Evolutionary conservation across 768 basidiomycete genomes (phyloP).

Genomic region (Tylopilus vinaceipallidus): DNA sequence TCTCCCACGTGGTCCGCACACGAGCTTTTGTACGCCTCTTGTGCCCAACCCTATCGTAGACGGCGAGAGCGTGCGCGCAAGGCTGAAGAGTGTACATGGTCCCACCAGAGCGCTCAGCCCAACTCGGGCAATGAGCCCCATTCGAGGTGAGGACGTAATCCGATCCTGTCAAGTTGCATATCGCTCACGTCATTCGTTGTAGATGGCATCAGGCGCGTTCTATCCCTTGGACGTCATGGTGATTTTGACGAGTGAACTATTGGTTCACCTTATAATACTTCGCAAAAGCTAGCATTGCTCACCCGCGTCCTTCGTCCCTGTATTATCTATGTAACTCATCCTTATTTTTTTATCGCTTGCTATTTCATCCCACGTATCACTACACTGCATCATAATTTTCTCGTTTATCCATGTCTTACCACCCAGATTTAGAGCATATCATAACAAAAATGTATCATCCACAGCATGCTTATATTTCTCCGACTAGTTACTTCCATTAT

Average conservation of each 20-base stretch:
- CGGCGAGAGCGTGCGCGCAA: slow-evolving; percentile 1
- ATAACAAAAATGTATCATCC: not conserved
- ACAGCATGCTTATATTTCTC: not conserved
- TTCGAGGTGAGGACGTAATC: slow-evolving; percentile 14
- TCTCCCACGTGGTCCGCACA: slow-evolving; percentile 2
- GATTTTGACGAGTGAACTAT: slow-evolving; percentile 12
- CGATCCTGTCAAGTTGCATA: not conserved
- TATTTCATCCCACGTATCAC: too few relatives aligned
- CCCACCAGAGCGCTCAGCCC: slow-evolving; percentile 32
- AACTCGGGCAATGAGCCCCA: slow-evolving; percentile 29
- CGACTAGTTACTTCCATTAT: too few relatives aligned
- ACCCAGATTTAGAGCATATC: too few relatives aligned
- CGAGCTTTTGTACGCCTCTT: slow-evolving; percentile 3
- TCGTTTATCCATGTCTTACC: too few relatives aligned
- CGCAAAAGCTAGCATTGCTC: not conserved
- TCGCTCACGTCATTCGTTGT: slow-evolving; percentile 6
- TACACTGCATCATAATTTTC: too few relatives aligned
- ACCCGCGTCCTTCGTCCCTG: not conserved
- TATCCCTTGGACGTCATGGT: slow-evolving; percentile 19
- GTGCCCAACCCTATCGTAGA: not conserved
- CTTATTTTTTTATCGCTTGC: not conserved
- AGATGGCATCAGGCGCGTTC: slow-evolving; percentile 31
- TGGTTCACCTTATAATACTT: not conserved
- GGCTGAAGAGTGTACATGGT: slow-evolving; percentile 6
- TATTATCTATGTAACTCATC: not conserved